Percentiles rank a stretch among this genome's conserved stretches.
phyloP scores from a whole-genome alignment of 2,329 filamentous ascomycete species.

The Colletotrichum cereale region DNA sequence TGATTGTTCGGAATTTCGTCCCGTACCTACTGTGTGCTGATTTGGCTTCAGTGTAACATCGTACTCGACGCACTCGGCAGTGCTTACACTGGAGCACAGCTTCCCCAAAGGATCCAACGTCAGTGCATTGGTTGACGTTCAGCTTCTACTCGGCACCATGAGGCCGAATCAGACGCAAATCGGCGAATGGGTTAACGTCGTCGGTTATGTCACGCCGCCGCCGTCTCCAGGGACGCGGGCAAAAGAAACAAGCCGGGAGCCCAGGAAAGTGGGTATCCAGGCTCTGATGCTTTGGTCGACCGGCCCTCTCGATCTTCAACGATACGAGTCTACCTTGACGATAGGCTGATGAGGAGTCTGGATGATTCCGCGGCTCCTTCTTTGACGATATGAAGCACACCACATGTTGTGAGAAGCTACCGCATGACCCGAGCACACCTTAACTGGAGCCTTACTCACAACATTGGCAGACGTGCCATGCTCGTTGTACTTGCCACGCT shows the following conservation, averaged over 20 bases:
- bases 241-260: constrained; percentile 33
- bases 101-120: constrained; percentile 64
- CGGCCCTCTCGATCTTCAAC: constrained; percentile 75
- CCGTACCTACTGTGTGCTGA: constrained; percentile 41
- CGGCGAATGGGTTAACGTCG: constrained; percentile 90
- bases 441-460: neutral
- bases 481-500: neutral
- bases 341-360: neutral
- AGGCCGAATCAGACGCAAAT: constrained; percentile 73
- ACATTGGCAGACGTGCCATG: constrained; percentile 31
- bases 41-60: constrained; percentile 58
- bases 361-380: neutral
- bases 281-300: constrained; percentile 84
- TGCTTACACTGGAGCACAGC: constrained; percentile 76
- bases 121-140: constrained; percentile 75
- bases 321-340: constrained; percentile 38
- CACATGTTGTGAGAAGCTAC: constrained; percentile 2
- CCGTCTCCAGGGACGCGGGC: constrained; percentile 23
- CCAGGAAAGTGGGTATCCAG: constrained; percentile 67
- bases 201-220: constrained; percentile 76
- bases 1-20: neutral
- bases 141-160: constrained; percentile 76
- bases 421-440: constrained; percentile 13
- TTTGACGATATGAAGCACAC: constrained; percentile 11
- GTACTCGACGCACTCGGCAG: constrained; percentile 67